Evolutionary conservation across 805 yeast genomes (phyloP).

Genomic region (Monosporozyma siamensis): DNA sequence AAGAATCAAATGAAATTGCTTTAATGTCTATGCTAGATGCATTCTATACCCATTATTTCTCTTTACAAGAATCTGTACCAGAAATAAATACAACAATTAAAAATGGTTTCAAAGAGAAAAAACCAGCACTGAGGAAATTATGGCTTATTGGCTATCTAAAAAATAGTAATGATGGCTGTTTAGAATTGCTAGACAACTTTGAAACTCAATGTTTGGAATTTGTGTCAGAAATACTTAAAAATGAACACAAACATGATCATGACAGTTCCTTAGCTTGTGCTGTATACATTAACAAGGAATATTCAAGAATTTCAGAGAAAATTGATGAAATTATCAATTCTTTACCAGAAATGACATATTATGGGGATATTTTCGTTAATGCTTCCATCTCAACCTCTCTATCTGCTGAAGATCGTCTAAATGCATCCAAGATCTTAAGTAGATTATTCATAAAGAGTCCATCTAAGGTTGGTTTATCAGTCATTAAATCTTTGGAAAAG

Average conservation of each 20-base stretch:
- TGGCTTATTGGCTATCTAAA: constrained; percentile 50
- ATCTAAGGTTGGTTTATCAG: constrained; percentile 34
- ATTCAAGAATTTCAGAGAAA: constrained; percentile 7
- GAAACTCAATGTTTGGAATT: constrained; percentile 23
- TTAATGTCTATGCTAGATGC: constrained; percentile 42
- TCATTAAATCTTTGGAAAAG: constrained; percentile 36
- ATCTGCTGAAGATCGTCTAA: constrained; percentile 28
- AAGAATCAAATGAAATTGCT: constrained; percentile 69
- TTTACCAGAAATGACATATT: constrained; percentile 10
- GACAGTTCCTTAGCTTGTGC: constrained; percentile 18
- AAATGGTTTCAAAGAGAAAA: constrained; percentile 61
- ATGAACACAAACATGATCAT: constrained; percentile 37
- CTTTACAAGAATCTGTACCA: constrained; percentile 18
- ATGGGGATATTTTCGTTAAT: constrained; percentile 45
- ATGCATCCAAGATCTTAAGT: constrained; percentile 29
- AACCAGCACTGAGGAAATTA: constrained; percentile 47
- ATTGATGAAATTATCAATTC: constrained; percentile 8
- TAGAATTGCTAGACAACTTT: constrained; percentile 30
- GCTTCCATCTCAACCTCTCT: constrained; percentile 36
- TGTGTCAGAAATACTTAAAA: constrained; percentile 29
- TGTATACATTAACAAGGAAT: constrained; percentile 14
- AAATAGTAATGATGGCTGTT: constrained; percentile 23
- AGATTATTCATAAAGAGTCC: constrained; percentile 31
- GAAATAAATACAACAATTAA: constrained; percentile 31
- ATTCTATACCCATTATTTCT: constrained; percentile 38